Evolutionary conservation across 495 filamentous ascomycete species (phyloP).

Genomic region (Penicillium cosmopolitanum): DNA sequence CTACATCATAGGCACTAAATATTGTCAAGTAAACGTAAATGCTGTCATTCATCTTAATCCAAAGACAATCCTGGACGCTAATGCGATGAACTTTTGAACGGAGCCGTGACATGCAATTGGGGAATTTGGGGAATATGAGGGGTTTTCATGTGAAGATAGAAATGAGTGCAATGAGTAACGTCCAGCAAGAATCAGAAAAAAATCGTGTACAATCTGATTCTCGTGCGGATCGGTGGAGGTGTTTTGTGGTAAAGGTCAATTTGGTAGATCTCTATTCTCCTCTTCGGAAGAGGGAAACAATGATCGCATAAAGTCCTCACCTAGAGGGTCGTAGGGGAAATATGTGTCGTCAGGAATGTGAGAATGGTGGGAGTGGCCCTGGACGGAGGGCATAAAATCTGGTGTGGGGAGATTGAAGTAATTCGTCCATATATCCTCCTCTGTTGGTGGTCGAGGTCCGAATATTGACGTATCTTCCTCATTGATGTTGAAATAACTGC

Average conservation of each 20-base stretch:
- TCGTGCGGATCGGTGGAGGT: not conserved
- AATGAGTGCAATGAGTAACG: not conserved
- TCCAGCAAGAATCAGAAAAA: not conserved
- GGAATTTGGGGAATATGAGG: not conserved
- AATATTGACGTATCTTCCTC: conserved; percentile 20
- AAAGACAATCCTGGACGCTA: conserved; percentile 2
- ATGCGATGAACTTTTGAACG: conserved; percentile 1
- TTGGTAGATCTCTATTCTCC: conserved; percentile 5
- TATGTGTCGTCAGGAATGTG: conserved; percentile 33
- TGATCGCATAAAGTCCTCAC: conserved; percentile 48
- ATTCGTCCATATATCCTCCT: conserved; percentile 18
- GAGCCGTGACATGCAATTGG: conserved; percentile 5
- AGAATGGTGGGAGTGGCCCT: not conserved
- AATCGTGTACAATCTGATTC: not conserved
- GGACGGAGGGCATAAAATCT: conserved; percentile 14
- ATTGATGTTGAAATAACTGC: conserved; percentile 18
- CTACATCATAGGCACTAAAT: not conserved
- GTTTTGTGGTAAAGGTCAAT: not conserved
- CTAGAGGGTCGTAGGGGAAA: conserved; percentile 50
- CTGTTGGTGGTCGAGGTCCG: conserved; percentile 11
- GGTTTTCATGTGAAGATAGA: not conserved
- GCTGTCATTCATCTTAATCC: conserved; percentile 2
- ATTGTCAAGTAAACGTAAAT: not conserved
- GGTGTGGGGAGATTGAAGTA: conserved; percentile 25
- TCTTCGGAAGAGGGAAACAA: conserved; percentile 40